phyloP scores from a whole-genome alignment of 768 basidiomycete genomes.

The Rhodosporidiobolus odoratus region DNA sequence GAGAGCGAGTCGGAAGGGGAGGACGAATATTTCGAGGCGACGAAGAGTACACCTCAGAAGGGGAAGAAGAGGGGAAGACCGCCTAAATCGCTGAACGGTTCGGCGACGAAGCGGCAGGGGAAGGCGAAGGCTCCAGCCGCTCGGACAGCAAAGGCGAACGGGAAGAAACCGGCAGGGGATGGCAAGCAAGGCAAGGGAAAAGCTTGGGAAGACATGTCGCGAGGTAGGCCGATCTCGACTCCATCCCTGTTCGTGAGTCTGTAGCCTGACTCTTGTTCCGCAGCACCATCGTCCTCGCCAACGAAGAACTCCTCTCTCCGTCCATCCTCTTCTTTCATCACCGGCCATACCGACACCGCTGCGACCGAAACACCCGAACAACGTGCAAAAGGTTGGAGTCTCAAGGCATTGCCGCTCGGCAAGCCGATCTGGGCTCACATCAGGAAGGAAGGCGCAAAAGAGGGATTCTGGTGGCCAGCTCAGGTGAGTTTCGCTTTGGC shows the following conservation, averaged over 20 bases:
- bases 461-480: slow-evolving; percentile 27
- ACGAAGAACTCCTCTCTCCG: not conserved
- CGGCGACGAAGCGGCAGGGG: not conserved
- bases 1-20: too few relatives aligned
- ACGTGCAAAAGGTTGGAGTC: slow-evolving; percentile 15
- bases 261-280: not conserved
- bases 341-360: not conserved
- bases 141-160: not conserved
- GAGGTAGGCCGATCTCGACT: too few relatives aligned
- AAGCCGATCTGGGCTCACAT: slow-evolving; percentile 24
- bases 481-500: not conserved
- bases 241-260: too few relatives aligned
- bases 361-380: not conserved
- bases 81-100: not conserved
- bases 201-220: too few relatives aligned
- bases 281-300: not conserved
- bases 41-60: not conserved
- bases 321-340: slow-evolving; percentile 5
- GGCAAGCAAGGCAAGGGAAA: too few relatives aligned
- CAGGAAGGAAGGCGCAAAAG: not conserved
- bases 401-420: not conserved
- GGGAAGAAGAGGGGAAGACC: not conserved
- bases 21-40: too few relatives aligned
- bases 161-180: not conserved
- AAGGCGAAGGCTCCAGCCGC: not conserved